Evolutionary conservation across 352 stramenopile genomes (phyloP).

Genomic region (Phytophthora cryptogea): DNA sequence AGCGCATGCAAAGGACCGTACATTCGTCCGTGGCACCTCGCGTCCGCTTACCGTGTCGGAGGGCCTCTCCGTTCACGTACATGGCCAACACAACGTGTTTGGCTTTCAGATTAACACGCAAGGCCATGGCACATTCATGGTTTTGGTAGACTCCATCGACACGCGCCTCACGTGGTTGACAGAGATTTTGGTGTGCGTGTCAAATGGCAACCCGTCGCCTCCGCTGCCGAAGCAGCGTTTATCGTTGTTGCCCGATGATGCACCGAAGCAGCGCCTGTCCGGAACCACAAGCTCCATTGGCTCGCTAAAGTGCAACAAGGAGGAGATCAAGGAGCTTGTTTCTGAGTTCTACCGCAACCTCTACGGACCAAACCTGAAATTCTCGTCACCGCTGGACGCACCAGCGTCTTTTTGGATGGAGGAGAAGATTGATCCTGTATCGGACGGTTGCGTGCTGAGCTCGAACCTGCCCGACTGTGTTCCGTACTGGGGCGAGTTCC

Average conservation of each 20-base stretch:
- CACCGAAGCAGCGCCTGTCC: constrained; percentile 39
- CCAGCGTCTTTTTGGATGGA: constrained; percentile 86
- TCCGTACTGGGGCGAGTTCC: constrained; percentile 89
- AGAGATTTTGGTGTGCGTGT: constrained; percentile 76
- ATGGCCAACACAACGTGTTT: constrained; percentile 74
- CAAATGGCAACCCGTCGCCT: constrained; percentile 44
- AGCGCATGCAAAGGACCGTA: constrained; percentile 82
- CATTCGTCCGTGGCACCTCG: constrained; percentile 80
- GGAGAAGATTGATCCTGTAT: constrained; percentile 79
- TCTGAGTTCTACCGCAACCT: constrained; percentile 82
- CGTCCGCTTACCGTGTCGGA: constrained; percentile 82
- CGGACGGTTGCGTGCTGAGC: constrained; percentile 74
- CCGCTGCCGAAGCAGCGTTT: constrained; percentile 49
- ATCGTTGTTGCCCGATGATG: constrained; percentile 58
- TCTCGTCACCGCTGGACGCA: constrained; percentile 76
- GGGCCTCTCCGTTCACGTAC: constrained; percentile 70
- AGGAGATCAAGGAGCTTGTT: constrained; percentile 79
- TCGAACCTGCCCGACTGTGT: constrained; percentile 87
- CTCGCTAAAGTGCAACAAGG: constrained; percentile 57
- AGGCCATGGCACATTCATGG: constrained; percentile 83
- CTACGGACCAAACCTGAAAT: constrained; percentile 78
- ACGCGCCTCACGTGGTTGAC: constrained; percentile 82
- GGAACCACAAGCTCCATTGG: constrained; percentile 35
- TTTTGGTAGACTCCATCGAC: constrained; percentile 86
- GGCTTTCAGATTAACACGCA: constrained; percentile 90